Evolutionary conservation across 108 stramenopile genomes (phyloP).

Genomic region (Cyclotella choctawhatcheeana): DNA sequence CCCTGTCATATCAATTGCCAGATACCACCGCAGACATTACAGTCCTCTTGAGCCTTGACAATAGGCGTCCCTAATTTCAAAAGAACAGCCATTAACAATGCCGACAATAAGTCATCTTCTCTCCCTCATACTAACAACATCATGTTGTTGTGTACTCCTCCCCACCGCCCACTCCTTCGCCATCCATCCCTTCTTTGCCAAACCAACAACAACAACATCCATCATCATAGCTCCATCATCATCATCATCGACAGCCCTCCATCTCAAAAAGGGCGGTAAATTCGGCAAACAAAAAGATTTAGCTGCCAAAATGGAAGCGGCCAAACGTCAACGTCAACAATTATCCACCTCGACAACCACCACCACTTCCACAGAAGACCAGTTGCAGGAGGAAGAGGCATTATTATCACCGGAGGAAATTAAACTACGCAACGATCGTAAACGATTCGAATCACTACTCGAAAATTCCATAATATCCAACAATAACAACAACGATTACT

Average conservation of each 20-base stretch:
- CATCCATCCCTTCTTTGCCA: background rate
- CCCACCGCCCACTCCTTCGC: background rate
- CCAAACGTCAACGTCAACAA: constrained; percentile 57
- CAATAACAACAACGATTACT: constrained; percentile 49
- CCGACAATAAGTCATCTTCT: too few species aligned
- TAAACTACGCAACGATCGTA: constrained; percentile 75
- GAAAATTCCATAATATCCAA: constrained; percentile 35
- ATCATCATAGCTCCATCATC: background rate
- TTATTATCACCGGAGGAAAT: constrained; percentile 68
- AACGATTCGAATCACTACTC: constrained; percentile 76
- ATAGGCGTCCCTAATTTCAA: background rate
- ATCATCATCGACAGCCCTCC: background rate
- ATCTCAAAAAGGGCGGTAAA: constrained; percentile 35
- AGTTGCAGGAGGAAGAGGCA: too few species aligned
- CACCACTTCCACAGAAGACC: background rate
- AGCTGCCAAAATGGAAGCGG: constrained; percentile 64
- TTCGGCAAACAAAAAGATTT: constrained; percentile 72
- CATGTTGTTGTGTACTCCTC: background rate
- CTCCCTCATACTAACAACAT: background rate
- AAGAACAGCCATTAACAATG: background rate
- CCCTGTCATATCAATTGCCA: too few species aligned
- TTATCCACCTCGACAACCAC: background rate
- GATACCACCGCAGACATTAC: too few species aligned
- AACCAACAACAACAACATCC: background rate
- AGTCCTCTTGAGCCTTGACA: background rate